Conservation (phyloP, 495 filamentous ascomycete genomes). For the Lichenothelia convexa region DNA sequence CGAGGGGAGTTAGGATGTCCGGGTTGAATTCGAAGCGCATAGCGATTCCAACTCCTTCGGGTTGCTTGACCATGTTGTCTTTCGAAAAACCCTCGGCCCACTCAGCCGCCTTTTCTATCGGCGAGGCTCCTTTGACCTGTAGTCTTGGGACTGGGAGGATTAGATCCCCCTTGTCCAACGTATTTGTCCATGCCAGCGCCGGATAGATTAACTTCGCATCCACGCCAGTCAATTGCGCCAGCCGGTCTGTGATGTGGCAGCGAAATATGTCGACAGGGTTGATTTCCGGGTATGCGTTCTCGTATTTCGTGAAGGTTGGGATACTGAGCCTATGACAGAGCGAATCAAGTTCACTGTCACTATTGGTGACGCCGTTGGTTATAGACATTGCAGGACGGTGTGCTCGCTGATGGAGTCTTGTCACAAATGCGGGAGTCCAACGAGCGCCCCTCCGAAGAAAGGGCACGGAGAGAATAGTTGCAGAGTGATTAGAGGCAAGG, state of each 20-base stretch:
- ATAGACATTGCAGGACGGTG: too few relatives aligned
- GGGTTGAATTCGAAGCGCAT: conserved; percentile 58
- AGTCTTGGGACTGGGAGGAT: conserved; percentile 62
- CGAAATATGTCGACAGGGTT: conserved; percentile 86
- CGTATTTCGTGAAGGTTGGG: too few relatives aligned
- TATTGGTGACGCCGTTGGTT: too few relatives aligned
- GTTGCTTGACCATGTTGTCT: conserved; percentile 55
- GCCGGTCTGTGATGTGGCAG: conserved; percentile 54
- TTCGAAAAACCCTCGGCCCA: conserved; percentile 59
- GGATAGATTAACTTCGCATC: conserved; percentile 60
- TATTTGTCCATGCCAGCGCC: conserved; percentile 61
- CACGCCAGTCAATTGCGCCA: conserved; percentile 55
- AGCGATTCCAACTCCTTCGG: conserved; percentile 42
- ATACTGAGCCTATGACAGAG: too few relatives aligned
- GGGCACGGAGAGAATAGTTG: too few relatives aligned
- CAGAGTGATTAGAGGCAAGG: too few relatives aligned
- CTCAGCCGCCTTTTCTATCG: conserved; percentile 48
- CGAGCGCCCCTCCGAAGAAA: too few relatives aligned
- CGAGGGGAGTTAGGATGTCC: conserved; percentile 20
- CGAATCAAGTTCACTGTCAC: too few relatives aligned
- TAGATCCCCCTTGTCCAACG: conserved; percentile 80
- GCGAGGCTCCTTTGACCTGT: conserved; percentile 66
- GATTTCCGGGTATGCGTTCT: conserved; percentile 36
- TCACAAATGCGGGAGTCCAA: too few relatives aligned
- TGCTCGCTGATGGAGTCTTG: too few relatives aligned